Base-by-base conservation (phyloP, 1,139 yeast species). In the Pichia kudriavzevii region DNA sequence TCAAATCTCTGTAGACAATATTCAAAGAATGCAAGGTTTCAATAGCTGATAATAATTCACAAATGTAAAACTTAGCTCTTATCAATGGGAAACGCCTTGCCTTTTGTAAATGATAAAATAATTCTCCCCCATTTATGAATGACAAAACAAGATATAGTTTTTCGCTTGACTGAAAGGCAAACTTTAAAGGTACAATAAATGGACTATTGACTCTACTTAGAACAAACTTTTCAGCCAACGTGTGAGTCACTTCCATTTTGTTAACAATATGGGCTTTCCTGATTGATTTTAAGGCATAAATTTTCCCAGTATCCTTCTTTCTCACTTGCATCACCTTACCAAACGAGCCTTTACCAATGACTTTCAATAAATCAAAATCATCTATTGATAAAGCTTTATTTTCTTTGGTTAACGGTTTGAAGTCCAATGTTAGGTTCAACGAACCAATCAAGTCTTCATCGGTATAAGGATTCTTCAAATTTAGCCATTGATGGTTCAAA, bases 321-420 rank as follows among this genome's bases (percentile, higher is more conserved):
- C 87, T 78, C 30, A 91, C 98, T 60, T 91, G 98, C 97, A 91
- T 91, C 39, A 91, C 98, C 60, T 93, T 91, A 36, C 98, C 98
- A 60, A 91, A 93, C 2, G 96, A 85, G 3, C 98, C 98, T 58
- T 91, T 91, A 30, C 98, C 98, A 39, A 91, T 85, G 15, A 91
- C 98, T 59, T 91, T 91, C 49, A 91, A 69, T 38, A 93, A 64
- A 50, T 88, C 95, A 59, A 91, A 91, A 54, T 91, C 95, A 38
- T 87, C 95, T 47, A 91, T 87, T 2, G 85, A 68, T 34, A 91
- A 67, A 35, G 82, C 82, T 50, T 76, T 75, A 40, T 73, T 70
- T 34, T 75, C 68, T 11, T 40, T 35, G 10, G 67, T 58, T 17
- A 54, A 34, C 9, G 94, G 87, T 55, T 80, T 81, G 61, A 79